A percentile compares a stretch with the other conserved stretches of the same genome.
phyloP scores from a whole-genome alignment of 768 basidiomycete species.

The Myochromella boudieri region DNA sequence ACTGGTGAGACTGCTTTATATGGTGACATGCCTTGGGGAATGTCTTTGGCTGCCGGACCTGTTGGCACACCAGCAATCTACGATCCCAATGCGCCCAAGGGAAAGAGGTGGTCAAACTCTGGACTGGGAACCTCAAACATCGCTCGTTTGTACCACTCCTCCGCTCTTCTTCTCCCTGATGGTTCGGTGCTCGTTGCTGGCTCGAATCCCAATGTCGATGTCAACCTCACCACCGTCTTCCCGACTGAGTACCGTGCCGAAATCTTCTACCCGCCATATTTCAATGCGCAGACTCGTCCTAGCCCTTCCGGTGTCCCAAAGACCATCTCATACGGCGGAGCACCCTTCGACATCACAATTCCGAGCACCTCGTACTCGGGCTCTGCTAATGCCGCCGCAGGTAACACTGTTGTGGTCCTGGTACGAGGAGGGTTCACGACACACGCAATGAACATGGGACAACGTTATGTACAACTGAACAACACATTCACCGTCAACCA shows the following conservation, averaged over 20 bases:
- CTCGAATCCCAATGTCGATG: slow-evolving; percentile 91
- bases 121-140: slow-evolving; percentile 55
- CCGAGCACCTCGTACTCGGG: slow-evolving; percentile 66
- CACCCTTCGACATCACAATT: slow-evolving; percentile 73
- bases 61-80: slow-evolving; percentile 69
- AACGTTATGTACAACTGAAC: slow-evolving; percentile 72
- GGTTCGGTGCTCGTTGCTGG: slow-evolving; percentile 87
- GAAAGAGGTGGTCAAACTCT: slow-evolving; percentile 61
- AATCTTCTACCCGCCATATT: slow-evolving; percentile 94
- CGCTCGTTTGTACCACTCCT: slow-evolving; percentile 81
- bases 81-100: slow-evolving; percentile 60
- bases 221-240: slow-evolving; percentile 57
- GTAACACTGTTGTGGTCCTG: slow-evolving; percentile 73
- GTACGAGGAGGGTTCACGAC: slow-evolving; percentile 83
- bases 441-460: slow-evolving; percentile 88
- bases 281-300: slow-evolving; percentile 67
- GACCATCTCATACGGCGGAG: slow-evolving; percentile 81
- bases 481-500: slow-evolving; percentile 71
- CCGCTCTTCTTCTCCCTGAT: slow-evolving; percentile 75
- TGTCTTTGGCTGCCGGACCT: slow-evolving; percentile 70
- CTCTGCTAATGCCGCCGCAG: slow-evolving; percentile 65
- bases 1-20: slow-evolving; percentile 42
- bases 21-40: slow-evolving; percentile 57
- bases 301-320: slow-evolving; percentile 65
- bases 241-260: slow-evolving; percentile 83